Base-by-base conservation (phyloP, 257 asterid genomes). In the Ajuga chamaepitys region DNA sequence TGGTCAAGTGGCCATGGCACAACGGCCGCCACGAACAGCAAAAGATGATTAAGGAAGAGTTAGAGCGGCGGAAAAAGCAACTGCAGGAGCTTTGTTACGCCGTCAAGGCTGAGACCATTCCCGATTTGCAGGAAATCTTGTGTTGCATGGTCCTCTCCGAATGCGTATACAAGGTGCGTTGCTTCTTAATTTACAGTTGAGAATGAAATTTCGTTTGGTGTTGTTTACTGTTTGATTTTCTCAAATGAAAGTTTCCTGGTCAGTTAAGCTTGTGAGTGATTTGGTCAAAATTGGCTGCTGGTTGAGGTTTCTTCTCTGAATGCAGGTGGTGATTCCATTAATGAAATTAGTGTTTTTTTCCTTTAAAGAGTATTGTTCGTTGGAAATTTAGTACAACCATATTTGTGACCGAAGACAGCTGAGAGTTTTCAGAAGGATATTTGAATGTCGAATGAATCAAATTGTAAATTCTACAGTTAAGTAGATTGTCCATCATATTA, bases 61-160 rank as follows among this genome's bases (percentile, higher is more conserved):
- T 77, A 41, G 94, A 79, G 51, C 62, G 84, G 67, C 81, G 87
- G 54, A 87, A 93, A 82, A 89, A 87, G 85, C 96, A 85, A 66
- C 77, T 89, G 66, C 84, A 79, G 63, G 90, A 87, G 59, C 82
- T 93, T 26, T 87, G 97, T 62, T 63, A 11, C 58, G 97, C 99
- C 55, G 77, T 86, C 76, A 86, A 93, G 80, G 96, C 96, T 0
- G 99, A 93, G 53, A 83, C 97, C 14, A 60, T 87, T 5, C 37
- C 90, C 35, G 99, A 93, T 79, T 86, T 93, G 90, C 99, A 89
- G 83, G 96, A 93, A 26, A 89, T 93, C 54, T 70, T 93, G 48
- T 93, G 97, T 73, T 89, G 96, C 87, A 93, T 93, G 99, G 97
- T 93, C 71, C 93, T 93, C 58, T 83, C 99, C 45, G 99, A 93